phyloP scores from a whole-genome alignment of 495 filamentous ascomycete genomes.

The Chaetomium fimeti region DNA sequence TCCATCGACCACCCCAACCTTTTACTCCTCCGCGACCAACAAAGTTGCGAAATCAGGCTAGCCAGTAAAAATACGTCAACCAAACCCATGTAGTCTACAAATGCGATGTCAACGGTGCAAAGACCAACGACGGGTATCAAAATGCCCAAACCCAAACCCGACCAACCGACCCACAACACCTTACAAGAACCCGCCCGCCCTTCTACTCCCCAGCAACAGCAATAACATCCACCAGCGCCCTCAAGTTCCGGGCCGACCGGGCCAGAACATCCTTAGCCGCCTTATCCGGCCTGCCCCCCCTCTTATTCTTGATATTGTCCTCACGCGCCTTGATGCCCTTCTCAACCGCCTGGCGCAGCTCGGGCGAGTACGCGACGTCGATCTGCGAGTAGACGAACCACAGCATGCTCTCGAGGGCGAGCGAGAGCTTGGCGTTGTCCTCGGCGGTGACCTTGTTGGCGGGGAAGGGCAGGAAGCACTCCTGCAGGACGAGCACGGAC shows the following conservation, averaged over 20 bases:
- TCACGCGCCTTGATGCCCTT: conserved; percentile 63
- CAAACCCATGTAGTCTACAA: neutral
- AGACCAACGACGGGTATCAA: conserved; percentile 17
- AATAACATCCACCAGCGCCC: conserved; percentile 35
- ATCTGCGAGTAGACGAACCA: conserved; percentile 53
- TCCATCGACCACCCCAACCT: too few relatives aligned
- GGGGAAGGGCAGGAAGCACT: conserved; percentile 68
- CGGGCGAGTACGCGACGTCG: conserved; percentile 44
- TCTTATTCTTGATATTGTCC: conserved; percentile 44
- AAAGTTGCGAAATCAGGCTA: neutral
- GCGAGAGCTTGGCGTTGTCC: conserved; percentile 79
- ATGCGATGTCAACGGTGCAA: conserved; percentile 10
- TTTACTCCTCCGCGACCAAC: neutral
- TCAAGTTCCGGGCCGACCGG: conserved; percentile 43
- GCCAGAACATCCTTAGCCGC: conserved; percentile 38
- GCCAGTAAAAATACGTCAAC: neutral
- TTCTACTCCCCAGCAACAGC: conserved; percentile 29
- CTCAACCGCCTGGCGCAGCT: conserved; percentile 55
- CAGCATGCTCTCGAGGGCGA: conserved; percentile 71
- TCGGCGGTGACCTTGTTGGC: conserved; percentile 60
- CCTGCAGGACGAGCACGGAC: conserved; percentile 58
- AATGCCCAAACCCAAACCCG: neutral
- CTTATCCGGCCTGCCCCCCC: conserved; percentile 31
- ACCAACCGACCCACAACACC: neutral
- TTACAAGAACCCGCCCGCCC: neutral